These are phyloP conservation scores for Candida saitoana DNA, from an alignment of 805 yeast species.

Conservation along the genomic window DNA sequence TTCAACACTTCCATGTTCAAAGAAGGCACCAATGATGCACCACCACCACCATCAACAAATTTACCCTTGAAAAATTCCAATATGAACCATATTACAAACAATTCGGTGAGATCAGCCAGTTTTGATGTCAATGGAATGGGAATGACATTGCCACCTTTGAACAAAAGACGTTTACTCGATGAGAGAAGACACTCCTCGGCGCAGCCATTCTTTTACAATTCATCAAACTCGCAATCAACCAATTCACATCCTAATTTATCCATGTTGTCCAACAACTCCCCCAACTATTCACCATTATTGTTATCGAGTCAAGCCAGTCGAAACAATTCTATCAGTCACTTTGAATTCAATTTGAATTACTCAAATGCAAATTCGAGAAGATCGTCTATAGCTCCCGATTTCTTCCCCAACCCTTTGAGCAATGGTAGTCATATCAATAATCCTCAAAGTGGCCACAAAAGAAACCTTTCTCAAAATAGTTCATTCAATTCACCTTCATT, in stretches of 20 bases:
- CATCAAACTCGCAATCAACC: conserved; percentile 7
- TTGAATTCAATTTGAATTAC: conserved; percentile 23
- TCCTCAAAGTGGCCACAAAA: conserved; percentile 16
- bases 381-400: conserved; percentile 41
- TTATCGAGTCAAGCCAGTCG: conserved; percentile 30
- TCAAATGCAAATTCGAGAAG: conserved; percentile 27
- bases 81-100: conserved; percentile 3
- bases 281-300: conserved; percentile 19
- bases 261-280: conserved; percentile 11
- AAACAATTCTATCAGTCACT: conserved; percentile 37
- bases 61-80: background rate
- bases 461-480: conserved; percentile 27
- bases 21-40: conserved; percentile 11
- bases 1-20: conserved; percentile 41
- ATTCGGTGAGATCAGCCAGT: conserved; percentile 21
- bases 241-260: conserved; percentile 20
- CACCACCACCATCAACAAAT: no score
- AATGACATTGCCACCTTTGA: conserved; percentile 20
- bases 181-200: conserved; percentile 29
- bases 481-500: conserved; percentile 24
- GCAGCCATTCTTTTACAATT: conserved; percentile 13
- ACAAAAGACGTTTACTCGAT: conserved; percentile 26
- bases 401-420: conserved; percentile 36
- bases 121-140: conserved; percentile 15
- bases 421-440: conserved; percentile 11